Evolutionary conservation across 805 yeast genomes (phyloP).

Genomic region (Debaryomyces hansenii): DNA sequence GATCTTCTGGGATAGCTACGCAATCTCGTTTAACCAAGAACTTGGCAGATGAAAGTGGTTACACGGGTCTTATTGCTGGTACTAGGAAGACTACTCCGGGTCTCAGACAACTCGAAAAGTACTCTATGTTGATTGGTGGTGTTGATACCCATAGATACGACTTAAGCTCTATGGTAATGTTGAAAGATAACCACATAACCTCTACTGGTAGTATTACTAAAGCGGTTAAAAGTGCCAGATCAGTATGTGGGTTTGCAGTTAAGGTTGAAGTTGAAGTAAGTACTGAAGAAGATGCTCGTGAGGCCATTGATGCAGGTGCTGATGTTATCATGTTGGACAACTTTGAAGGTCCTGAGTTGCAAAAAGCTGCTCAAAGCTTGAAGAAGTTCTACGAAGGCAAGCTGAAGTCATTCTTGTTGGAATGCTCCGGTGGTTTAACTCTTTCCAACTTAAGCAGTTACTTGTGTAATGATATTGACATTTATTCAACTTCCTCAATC

Average conservation of each 20-base stretch:
- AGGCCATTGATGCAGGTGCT: constrained; percentile 93
- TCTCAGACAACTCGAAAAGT: constrained; percentile 80
- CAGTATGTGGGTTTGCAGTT: constrained; percentile 82
- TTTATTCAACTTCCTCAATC: constrained; percentile 85
- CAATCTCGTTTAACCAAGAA: constrained; percentile 57
- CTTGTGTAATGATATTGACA: constrained; percentile 78
- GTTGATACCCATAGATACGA: constrained; percentile 92
- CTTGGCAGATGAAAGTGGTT: constrained; percentile 68
- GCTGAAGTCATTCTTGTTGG: constrained; percentile 61
- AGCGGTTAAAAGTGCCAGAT: constrained; percentile 76
- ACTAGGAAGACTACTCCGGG: constrained; percentile 99
- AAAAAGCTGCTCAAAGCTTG: constrained; percentile 60
- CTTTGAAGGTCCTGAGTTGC: constrained; percentile 66
- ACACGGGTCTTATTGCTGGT: constrained; percentile 85
- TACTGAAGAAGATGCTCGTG: constrained; percentile 79
- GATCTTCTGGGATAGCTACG: constrained; percentile 88
- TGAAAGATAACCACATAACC: constrained; percentile 92
- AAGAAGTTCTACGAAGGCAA: constrained; percentile 54
- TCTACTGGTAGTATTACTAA: constrained; percentile 88
- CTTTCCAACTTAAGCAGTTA: constrained; percentile 62
- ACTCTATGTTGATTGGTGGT: constrained; percentile 94
- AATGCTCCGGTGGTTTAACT: constrained; percentile 90
- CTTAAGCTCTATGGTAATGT: constrained; percentile 91
- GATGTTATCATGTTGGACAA: constrained; percentile 95
- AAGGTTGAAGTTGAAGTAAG: constrained; percentile 94